Evolutionary conservation across 495 filamentous ascomycete genomes (phyloP), one percentile per base, ranked within the genome.

Genomic region (Podospora pseudoanserina): DNA sequence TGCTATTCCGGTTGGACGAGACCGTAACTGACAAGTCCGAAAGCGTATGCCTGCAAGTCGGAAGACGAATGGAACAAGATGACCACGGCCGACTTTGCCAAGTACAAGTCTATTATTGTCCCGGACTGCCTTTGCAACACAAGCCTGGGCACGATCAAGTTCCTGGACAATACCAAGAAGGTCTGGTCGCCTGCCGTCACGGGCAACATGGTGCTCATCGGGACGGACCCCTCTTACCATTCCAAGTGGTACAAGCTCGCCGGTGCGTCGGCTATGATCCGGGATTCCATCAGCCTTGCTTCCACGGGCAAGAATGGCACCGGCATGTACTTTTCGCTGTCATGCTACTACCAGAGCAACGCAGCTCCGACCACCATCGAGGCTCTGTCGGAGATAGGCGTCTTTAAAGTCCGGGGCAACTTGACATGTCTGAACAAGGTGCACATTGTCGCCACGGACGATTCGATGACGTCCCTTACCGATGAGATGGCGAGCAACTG

Each of bases 371-470:
- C 67, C 19, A 73, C 74, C 7, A 78, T 85, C 54, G 65, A 75
- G n/a, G 63, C 76, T 55, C 80, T 85, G 27, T 82, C 80, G 28
- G 76, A 79, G 54, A 82, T 85, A 39, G 81, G 81, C 3, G 72
- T 77, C 66, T 82, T 83, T 66, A 67, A 69, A 44, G 79, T 83
- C 64, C 70, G 78, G 15, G 79, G 79, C 11, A 75, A 81, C 63
- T 71, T 81, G 13, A 76, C 73, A 1, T 83, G 81, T 61, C 79
- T 80, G 65, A 79, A 85, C 71, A 70, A 82, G 11, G 81, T 72
- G 5, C 83, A 85, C 68, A 78, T 84, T 7, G 81, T 83, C 16
- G 83, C 82, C 69, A 67, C 61, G 5, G 61, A 63, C 20, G 61
- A 68, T 13, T 79, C 78, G 15, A 75, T 85, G 64, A 74, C 69